A percentile compares a stretch with the other conserved stretches of the same genome.
Conservation (phyloP, 805 yeast species). For the Metschnikowia shivogae region DNA sequence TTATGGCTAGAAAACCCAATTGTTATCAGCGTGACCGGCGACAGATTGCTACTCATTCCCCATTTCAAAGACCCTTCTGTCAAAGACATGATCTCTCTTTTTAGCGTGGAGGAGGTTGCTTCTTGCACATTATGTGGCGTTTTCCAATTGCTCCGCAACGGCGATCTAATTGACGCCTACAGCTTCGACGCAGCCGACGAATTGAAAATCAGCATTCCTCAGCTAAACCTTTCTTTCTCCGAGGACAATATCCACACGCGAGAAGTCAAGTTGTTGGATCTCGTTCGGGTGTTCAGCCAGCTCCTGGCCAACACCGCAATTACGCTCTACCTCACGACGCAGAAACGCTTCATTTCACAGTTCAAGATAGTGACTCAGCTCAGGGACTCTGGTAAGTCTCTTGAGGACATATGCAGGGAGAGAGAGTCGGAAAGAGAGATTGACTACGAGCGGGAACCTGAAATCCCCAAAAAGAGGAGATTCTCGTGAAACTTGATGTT, state of each 20-base stretch:
- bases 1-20: conserved; percentile 17
- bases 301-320: conserved; percentile 10
- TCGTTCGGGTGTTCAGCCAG: conserved; percentile 14
- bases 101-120: conserved; percentile 20
- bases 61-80: conserved; percentile 7
- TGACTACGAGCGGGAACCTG: background rate
- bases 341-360: conserved; percentile 26
- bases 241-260: conserved; percentile 30
- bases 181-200: conserved; percentile 25
- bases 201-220: conserved; percentile 25
- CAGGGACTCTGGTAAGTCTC: conserved; percentile 20
- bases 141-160: conserved; percentile 26
- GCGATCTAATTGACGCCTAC: conserved; percentile 24
- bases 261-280: conserved; percentile 24
- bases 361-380: conserved; percentile 22
- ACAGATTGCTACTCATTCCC: conserved; percentile 27
- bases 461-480: conserved; percentile 1
- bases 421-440: background rate
- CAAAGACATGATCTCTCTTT: conserved; percentile 24
- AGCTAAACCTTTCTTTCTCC: conserved; percentile 25
- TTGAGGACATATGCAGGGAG: conserved; percentile 10
- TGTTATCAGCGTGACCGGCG: conserved; percentile 21
- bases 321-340: conserved; percentile 19
- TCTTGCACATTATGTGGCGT: conserved; percentile 22
- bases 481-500: background rate